Base-by-base conservation (phyloP, 768 basidiomycete genomes). In the Kwoniella dendrophila region DNA sequence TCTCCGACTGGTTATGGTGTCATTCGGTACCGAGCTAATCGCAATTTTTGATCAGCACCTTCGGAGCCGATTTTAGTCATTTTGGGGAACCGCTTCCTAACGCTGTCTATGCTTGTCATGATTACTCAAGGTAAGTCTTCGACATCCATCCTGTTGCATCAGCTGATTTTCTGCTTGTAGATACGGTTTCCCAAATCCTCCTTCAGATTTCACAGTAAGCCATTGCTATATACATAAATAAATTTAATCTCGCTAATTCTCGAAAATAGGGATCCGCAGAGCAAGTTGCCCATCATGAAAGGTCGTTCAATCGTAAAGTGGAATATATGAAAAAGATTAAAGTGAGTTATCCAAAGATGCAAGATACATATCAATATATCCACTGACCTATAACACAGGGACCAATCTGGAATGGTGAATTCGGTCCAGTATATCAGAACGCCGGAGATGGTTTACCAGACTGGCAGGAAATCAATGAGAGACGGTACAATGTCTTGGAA, bases 61-160 rank as follows among this genome's bases (percentile, higher is more conserved):
- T 87, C 73, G 89, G 89, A 11, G 70, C 69, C 30, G 74, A 74
- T 56, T 69, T 69, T 33, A 57, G 56, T 16, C 49, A 53, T 29
- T 77, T 72, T 56, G 69, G 88, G 68, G 86, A 85, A 20, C 82
- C 86, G 73, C 81, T 87, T 85, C 81, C 81, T 5, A 90, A 90
- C 71, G 85, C 86, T 11, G 87, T 85, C 14, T 90, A 87, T 76
- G 84, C 88, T 43, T 88, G 90, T 69, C 88, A 90, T 72, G 89
- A 90, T 77, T 89, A 88, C 75, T 84, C 85, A 16, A 65, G 44
- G 71, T 72, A 29, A 22, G 66, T 62, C 1, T 16, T 40, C 10
- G 16, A 16, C 3, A 20, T 18, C 22, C 6, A 12, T 7, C 20
- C 34, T 22, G 20, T 3, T 14, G 47, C 12, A 29, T 16, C 27